Base-by-base conservation (phyloP, 176 grass and related monocot genomes). In the Juncus effusus region DNA sequence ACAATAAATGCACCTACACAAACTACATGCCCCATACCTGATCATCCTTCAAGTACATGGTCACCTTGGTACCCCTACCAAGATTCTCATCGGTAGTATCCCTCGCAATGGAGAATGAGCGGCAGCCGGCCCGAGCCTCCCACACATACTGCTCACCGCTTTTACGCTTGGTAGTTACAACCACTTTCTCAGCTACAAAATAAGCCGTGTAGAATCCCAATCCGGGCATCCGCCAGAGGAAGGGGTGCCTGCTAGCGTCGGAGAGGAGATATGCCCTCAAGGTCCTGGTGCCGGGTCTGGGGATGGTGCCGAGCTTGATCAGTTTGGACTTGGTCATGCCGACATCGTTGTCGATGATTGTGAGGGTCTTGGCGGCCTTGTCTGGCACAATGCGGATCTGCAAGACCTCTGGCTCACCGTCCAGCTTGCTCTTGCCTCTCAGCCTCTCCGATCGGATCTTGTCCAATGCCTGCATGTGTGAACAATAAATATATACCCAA, bases 391-490 rank as follows among this genome's bases (percentile, higher is more conserved):
- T 91, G 40, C 85, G 92, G 62, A 96, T 96, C 19, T 28, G 19
- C 65, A 91, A 96, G 2, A 96, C 70, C 79, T 96, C 92, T 4
- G 92, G 92, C 87, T 96, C 87, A 3, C 76, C 81, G 75, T 96
- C 92, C 5, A 96, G 79, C 87, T 96, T 96, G 84, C 84, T 96
- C 87, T 96, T 96, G 74, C 91, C 92, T 0, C 84, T 96, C 13
- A 96, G 54, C 59, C 92, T 83, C 87, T 96, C 92, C 1, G 91
- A 96, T 67, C 92, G 90, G 79, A 96, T 96, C 63, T 96, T 96
- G 35, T 96, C 92, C 92, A 96, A 76, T 0, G 92, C 92, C 92
- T 96, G 84, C 13, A 12, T 7, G 36, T 28, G 3, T 45, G 2
- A 64, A 56, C 61, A 11, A 60, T 19, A n/a, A 56, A 42, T 5